Evolutionary conservation across 1,284 basidiomycete species (phyloP), one percentile per base, ranked within the genome.

Genomic region (Cronartium ribicola): DNA sequence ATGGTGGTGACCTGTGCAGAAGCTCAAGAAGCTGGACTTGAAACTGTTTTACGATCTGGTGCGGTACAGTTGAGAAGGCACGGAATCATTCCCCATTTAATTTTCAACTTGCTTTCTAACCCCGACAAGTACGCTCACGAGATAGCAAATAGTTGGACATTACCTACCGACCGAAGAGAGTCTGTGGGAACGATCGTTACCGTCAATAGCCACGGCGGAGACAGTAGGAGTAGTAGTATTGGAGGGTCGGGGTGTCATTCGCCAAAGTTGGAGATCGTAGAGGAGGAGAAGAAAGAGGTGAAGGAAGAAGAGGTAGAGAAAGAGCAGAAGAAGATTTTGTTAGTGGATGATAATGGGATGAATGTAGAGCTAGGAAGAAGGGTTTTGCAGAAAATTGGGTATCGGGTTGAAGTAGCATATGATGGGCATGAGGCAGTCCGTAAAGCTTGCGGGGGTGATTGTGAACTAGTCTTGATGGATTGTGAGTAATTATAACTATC

Each of bases 21-120:
- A 13, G 69, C 39, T 7, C 22, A 65, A 63, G 46, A 44, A 36
- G 36, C 22, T 36, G 55, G 46, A 17, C 44, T 64, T 48, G 29
- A 22, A 3, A 55, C 17, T 14, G 37, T 55, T 20, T 14, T 39
- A 14, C 41, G 46, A 64, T 43, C 69, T 40, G 46, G 61, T 0
- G 65, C 63, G 17, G 46, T 71, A 14, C 46, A 63, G 11, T 41
- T 71, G 40, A 60, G 69, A 13, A 17, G 69, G n/a, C 69, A 71
- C 44, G 69, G 69, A 5, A 71, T 71, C n/a, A 71, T 71, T 41
- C 69, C 69, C 13, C 69, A 71, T 48, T 40, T 71, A 5, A 71
- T 71, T 11, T 71, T 71, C 39, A 62, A 62, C 44, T 39, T 63
- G 14, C 48, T 71, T 11, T 59, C 37, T 11, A 39, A 22, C 41